Evolutionary conservation across 148 eudicot species (phyloP).

Genomic region (Rhododendron molle): DNA sequence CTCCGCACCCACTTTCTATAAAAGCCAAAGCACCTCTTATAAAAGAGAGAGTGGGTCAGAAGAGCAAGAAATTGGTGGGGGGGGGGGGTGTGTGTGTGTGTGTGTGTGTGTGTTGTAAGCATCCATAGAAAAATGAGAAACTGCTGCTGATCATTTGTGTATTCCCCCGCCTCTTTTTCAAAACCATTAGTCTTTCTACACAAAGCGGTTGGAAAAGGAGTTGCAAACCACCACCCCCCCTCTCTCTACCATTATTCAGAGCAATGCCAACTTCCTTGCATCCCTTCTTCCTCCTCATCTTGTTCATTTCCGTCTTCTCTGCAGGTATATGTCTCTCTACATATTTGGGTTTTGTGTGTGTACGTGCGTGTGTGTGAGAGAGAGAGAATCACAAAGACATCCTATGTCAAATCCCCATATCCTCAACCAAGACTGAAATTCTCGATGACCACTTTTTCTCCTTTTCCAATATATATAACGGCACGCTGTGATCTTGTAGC

Average conservation of each 20-base stretch:
- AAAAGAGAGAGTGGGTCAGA: background rate
- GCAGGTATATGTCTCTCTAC: conserved; percentile 13
- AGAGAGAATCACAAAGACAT: background rate
- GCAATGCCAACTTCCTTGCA: conserved; percentile 22
- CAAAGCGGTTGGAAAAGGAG: background rate
- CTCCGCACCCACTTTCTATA: background rate
- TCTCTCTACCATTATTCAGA: background rate
- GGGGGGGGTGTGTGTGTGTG: too few relatives aligned
- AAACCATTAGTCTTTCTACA: background rate
- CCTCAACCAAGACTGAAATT: background rate
- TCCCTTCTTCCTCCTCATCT: conserved; percentile 11
- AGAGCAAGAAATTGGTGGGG: background rate
- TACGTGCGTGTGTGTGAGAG: background rate
- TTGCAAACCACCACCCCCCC: too few relatives aligned
- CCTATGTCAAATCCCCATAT: background rate
- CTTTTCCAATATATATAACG: background rate
- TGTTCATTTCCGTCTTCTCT: conserved; percentile 6
- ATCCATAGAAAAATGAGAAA: background rate
- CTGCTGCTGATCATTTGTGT: background rate
- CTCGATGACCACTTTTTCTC: background rate
- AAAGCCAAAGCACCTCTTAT: background rate
- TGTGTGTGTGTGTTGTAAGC: too few relatives aligned
- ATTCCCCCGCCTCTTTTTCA: background rate
- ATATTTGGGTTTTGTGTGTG: background rate
- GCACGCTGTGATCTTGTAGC: background rate